Conservation (phyloP, 31 red algal species). For the Asparagopsis taxiformis region DNA sequence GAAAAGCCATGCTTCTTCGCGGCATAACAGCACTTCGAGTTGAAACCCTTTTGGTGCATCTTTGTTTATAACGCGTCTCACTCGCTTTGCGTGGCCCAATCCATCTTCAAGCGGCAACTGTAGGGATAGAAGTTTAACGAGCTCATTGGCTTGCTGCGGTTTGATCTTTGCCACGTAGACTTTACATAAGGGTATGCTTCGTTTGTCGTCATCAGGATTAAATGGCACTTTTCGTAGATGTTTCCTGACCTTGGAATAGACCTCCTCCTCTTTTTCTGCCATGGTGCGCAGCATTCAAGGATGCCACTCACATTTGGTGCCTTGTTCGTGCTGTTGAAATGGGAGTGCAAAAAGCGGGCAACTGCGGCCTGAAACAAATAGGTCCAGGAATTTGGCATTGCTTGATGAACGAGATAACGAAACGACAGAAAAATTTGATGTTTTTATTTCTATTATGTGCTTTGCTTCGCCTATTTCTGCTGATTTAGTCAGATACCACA, state of each 20-base stretch:
- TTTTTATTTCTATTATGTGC: too few relatives aligned
- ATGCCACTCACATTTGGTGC: too few relatives aligned
- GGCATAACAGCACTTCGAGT: slow-evolving; percentile 34
- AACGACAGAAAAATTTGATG: too few relatives aligned
- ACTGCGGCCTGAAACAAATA: too few relatives aligned
- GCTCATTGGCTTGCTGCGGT: slow-evolving; percentile 30
- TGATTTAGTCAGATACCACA: too few relatives aligned
- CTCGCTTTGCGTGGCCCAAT: slow-evolving; percentile 47
- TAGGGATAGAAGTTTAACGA: slow-evolving; percentile 18
- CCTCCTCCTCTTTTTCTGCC: slow-evolving; percentile 14
- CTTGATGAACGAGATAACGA: too few relatives aligned
- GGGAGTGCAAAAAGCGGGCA: too few relatives aligned
- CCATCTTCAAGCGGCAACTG: slow-evolving; percentile 44
- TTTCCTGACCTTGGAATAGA: slow-evolving; percentile 7
- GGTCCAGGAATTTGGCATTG: too few relatives aligned
- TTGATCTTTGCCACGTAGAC: slow-evolving; percentile 40
- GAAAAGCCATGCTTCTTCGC: slow-evolving; percentile 46
- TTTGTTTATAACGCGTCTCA: slow-evolving; percentile 13
- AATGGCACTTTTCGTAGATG: slow-evolving; percentile 10
- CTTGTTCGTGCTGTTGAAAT: too few relatives aligned
- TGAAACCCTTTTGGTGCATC: neutral
- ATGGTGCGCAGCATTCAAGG: too few relatives aligned
- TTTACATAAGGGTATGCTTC: slow-evolving; percentile 14
- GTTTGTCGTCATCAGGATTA: slow-evolving; percentile 24
- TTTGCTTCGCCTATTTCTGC: too few relatives aligned